Evolutionary conservation across 2,329 filamentous ascomycete species (phyloP), one percentile per base, ranked within the genome.

Genomic region (Penicillium capsulatum): DNA sequence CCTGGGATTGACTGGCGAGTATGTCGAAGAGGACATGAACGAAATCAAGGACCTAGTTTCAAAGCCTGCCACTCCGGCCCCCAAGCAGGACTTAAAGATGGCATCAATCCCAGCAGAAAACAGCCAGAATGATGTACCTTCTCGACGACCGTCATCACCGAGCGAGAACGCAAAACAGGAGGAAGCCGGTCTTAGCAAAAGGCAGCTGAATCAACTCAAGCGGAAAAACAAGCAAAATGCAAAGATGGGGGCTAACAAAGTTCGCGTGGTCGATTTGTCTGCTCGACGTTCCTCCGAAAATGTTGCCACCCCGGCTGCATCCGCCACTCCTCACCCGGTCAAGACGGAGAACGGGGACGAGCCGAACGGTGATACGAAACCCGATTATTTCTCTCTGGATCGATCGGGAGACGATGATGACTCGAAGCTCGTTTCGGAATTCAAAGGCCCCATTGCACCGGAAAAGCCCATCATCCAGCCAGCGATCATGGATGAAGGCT

Each of bases 151-250:
- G 6, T 60, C 67, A 24, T 77, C 76, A 3, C 73, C 76, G 9
- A 59, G 55, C 29, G 74, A 77, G 26, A 61, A 66, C 35, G 65
- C 71, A 10, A 72, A 73, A 34, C 63, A 72, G 2, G 85, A 87
- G 47, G 85, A 88, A 56, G 67, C 77, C 3, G 81, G 81, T 2
- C 73, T 98, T 36, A 97, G 92, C 69, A 91, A 92, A 45, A 81
- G 92, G 29, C 92, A 98, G 58, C 78, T 96, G 14, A 98, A 98
- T 58, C 87, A 92, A 36, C 70, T 98, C 7, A 97, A 97, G 66
- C 80, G 92, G 30, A 96, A 97, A 62, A 81, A 89, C 30, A 98
- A 97, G 67, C 81, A 84, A 54, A 87, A 94, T 54, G 83, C 89
- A 3, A 88, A 92, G 63, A 84, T 88, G 57, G 87, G 91, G 36